Percentiles rank a stretch among this genome's conserved stretches.
These are phyloP conservation scores for Pseudocercospora fuligena DNA, from an alignment of 2,329 filamentous ascomycete species.

Conservation along the genomic window DNA sequence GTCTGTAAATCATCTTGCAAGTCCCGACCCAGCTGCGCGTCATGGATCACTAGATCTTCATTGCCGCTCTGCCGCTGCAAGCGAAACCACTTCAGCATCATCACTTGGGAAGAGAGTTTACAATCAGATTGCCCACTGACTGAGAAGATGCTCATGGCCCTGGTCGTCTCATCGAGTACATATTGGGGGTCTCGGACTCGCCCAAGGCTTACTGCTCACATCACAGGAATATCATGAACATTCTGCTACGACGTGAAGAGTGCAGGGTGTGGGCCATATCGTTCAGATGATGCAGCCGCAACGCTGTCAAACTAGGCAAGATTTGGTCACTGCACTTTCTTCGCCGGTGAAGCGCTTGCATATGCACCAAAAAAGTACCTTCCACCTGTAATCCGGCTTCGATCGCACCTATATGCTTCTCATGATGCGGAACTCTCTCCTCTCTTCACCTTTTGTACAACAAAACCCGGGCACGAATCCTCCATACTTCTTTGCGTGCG, in stretches of 20 bases:
- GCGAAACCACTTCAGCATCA: neutral
- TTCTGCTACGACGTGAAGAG: neutral
- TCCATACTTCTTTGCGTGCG: too few relatives aligned
- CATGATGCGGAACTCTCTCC: neutral
- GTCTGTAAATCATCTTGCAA: too few relatives aligned
- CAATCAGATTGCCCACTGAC: too few relatives aligned
- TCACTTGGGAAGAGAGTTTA: neutral
- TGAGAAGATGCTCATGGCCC: too few relatives aligned
- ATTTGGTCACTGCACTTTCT: neutral
- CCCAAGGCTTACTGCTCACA: neutral
- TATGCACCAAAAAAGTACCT: neutral
- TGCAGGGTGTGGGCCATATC: neutral
- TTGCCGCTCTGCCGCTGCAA: neutral
- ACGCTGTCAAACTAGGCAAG: neutral
- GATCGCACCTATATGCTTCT: neutral
- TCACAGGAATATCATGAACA: neutral
- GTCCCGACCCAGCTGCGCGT: neutral
- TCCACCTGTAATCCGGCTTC: too few relatives aligned
- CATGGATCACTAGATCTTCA: neutral
- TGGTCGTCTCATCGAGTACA: too few relatives aligned
- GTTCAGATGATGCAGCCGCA: neutral
- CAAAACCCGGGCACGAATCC: too few relatives aligned
- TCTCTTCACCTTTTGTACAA: neutral
- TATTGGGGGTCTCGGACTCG: too few relatives aligned
- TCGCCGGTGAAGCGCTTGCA: neutral